Evolutionary conservation across 2,329 filamentous ascomycete genomes (phyloP).

Genomic region (Diplodia corticola): DNA sequence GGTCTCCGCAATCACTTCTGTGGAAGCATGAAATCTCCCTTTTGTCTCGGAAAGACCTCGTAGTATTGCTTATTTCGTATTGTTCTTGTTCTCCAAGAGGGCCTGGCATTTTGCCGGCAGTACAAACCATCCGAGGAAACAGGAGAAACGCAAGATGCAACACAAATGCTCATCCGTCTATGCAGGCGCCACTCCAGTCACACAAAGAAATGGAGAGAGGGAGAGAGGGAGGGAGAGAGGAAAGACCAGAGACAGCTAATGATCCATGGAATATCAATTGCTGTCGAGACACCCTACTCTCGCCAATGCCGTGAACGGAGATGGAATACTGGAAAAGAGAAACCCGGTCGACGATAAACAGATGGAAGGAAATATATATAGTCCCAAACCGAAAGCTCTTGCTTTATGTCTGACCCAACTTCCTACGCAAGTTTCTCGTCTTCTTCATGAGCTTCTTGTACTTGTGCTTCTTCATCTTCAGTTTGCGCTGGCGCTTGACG

Average conservation of each 20-base stretch:
- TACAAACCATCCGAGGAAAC: neutral
- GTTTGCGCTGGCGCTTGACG: conserved; percentile 85
- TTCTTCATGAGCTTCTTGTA: conserved; percentile 98
- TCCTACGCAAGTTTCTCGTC: conserved; percentile 84
- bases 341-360: neutral
- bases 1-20: neutral
- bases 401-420: conserved; percentile 57
- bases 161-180: conserved; percentile 11
- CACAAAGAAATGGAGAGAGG: conserved; percentile 1
- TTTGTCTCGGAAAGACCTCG: neutral
- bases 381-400: neutral
- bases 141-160: conserved; percentile 1
- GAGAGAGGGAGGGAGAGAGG: too few relatives aligned
- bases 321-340: neutral
- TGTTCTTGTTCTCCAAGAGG: neutral
- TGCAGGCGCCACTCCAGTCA: conserved; percentile 14
- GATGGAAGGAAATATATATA: neutral
- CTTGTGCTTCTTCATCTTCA: conserved; percentile 99
- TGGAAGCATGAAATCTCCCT: neutral
- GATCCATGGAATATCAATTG: neutral
- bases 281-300: neutral
- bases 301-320: conserved; percentile 2
- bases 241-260: neutral
- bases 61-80: neutral
- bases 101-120: neutral